These are phyloP conservation scores for Cynara cardunculus DNA, from an alignment of 129 eudicot species.

Conservation along the genomic window DNA sequence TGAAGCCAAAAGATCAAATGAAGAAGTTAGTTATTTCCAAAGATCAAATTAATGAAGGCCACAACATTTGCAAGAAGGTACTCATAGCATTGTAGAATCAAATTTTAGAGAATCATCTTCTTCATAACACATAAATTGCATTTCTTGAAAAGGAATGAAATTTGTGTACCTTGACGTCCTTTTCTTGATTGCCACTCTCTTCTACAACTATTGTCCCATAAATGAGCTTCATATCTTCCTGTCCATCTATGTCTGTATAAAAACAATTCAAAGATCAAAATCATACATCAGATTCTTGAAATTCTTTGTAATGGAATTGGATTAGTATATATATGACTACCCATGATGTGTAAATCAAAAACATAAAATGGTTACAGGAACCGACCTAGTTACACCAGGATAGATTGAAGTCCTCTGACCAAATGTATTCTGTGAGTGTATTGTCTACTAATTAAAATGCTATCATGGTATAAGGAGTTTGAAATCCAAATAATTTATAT, in stretches of 20 bases:
- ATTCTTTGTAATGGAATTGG: neutral
- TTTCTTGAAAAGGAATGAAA: neutral
- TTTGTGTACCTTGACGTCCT: too few relatives aligned
- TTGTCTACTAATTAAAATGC: too few relatives aligned
- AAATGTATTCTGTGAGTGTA: conserved; percentile 92
- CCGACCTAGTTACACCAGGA: conserved; percentile 91
- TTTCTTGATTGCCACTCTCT: too few relatives aligned
- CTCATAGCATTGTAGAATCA: neutral
- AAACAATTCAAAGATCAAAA: neutral
- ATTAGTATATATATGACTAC: neutral
- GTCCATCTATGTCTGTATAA: conserved; percentile 94
- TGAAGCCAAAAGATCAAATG: neutral
- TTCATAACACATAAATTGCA: neutral
- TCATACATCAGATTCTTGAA: neutral
- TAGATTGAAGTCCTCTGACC: conserved; percentile 96
- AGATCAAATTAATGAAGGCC: neutral
- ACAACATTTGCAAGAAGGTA: neutral
- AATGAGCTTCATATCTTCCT: too few relatives aligned
- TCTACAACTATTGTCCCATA: too few relatives aligned
- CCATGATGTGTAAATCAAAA: neutral
- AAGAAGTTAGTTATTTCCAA: neutral
- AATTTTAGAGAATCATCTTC: neutral
- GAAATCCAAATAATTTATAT: too few relatives aligned
- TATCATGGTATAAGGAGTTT: too few relatives aligned
- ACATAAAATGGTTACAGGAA: neutral